Conservation (phyloP, 2,329 filamentous ascomycete species). For the Botrytis cinerea region DNA sequence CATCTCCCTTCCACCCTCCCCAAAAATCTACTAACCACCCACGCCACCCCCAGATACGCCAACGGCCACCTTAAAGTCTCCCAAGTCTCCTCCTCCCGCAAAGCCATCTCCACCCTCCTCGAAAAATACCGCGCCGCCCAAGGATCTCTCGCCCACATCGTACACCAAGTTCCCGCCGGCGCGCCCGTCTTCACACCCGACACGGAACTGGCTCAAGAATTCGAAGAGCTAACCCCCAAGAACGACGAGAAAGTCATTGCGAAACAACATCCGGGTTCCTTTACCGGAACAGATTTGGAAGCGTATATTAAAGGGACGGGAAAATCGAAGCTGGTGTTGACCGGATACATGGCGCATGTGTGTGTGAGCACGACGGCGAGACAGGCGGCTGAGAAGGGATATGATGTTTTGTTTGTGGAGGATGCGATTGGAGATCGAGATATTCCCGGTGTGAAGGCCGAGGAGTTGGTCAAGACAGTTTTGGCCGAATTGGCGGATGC, state of each 20-base stretch:
- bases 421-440: slow-evolving; percentile 67
- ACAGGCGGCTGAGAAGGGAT: slow-evolving; percentile 60
- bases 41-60: slow-evolving; percentile 43
- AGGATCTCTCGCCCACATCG: slow-evolving; percentile 59
- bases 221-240: slow-evolving; percentile 57
- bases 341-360: slow-evolving; percentile 67
- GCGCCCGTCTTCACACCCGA: slow-evolving; percentile 67
- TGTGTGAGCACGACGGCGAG: slow-evolving; percentile 64
- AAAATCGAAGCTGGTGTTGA: slow-evolving; percentile 60
- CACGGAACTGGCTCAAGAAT: slow-evolving; percentile 60
- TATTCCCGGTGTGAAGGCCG: slow-evolving; percentile 59
- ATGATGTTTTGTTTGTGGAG: slow-evolving; percentile 61
- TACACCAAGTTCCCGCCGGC: slow-evolving; percentile 60
- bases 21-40: not conserved
- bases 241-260: slow-evolving; percentile 56
- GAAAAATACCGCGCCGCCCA: slow-evolving; percentile 58
- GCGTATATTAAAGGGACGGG: slow-evolving; percentile 53
- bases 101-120: slow-evolving; percentile 58
- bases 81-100: slow-evolving; percentile 55
- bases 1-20: not conserved
- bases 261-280: slow-evolving; percentile 61
- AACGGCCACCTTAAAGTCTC: slow-evolving; percentile 57
- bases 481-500: slow-evolving; percentile 63
- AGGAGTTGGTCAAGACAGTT: slow-evolving; percentile 52
- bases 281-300: slow-evolving; percentile 61